Conservation (phyloP, 192 early-diverging fungal genomes). For the Gryganskiella cystojenkinii region DNA sequence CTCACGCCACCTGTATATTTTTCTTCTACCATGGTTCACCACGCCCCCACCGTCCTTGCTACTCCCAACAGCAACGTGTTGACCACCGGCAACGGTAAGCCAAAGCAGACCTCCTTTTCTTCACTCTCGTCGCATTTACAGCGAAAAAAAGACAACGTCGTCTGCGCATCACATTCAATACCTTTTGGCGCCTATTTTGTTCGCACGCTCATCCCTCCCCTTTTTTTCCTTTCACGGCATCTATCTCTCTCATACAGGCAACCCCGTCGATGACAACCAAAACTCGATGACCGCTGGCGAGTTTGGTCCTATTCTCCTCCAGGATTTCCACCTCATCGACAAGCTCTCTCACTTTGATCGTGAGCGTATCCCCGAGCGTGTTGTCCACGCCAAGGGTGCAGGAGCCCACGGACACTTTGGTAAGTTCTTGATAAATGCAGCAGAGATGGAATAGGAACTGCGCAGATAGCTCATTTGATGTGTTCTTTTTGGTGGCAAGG, state of each 20-base stretch:
- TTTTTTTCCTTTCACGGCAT: not conserved
- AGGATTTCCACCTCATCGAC: constrained; percentile 84
- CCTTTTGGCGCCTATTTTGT: too few relatives aligned
- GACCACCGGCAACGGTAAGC: constrained; percentile 53
- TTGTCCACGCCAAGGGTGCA: constrained; percentile 83
- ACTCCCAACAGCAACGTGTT: constrained; percentile 39
- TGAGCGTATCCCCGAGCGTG: constrained; percentile 83
- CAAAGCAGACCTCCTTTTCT: too few relatives aligned
- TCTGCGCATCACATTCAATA: too few relatives aligned
- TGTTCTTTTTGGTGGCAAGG: too few relatives aligned
- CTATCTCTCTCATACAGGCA: too few relatives aligned
- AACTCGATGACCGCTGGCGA: constrained; percentile 75
- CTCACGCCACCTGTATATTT: not conserved
- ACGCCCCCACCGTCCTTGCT: constrained; percentile 42
- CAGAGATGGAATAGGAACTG: too few relatives aligned
- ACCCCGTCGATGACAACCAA: constrained; percentile 82
- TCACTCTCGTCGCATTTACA: too few relatives aligned
- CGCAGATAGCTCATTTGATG: too few relatives aligned
- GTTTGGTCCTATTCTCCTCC: constrained; percentile 72
- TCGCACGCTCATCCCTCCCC: too few relatives aligned
- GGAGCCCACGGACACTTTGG: constrained; percentile 83
- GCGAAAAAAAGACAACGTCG: too few relatives aligned
- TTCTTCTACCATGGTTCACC: constrained; percentile 20
- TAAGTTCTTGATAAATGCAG: too few relatives aligned
- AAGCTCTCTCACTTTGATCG: constrained; percentile 84